A percentile compares a stretch with the other conserved stretches of the same genome.
Conservation (phyloP, 2,329 filamentous ascomycete genomes). For the Penicillium sp. region DNA sequence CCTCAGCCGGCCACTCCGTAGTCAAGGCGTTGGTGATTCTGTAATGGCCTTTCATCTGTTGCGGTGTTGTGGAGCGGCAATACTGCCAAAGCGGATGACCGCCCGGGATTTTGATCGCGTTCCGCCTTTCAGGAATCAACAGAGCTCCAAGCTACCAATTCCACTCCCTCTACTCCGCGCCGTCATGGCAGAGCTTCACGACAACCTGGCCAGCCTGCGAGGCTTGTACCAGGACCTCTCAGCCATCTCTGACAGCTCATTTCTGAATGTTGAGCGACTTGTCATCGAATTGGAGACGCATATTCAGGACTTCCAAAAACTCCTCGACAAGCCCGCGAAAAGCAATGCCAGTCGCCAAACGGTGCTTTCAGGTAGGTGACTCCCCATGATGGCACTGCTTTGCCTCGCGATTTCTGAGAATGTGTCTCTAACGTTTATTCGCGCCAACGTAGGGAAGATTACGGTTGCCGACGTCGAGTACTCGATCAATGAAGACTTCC, state of each 20-base stretch:
- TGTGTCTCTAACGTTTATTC: slow-evolving; percentile 20
- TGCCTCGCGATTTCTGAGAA: not conserved
- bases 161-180: slow-evolving; percentile 31
- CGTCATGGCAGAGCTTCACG: slow-evolving; percentile 58
- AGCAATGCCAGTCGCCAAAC: slow-evolving; percentile 73
- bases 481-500: slow-evolving; percentile 81
- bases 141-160: slow-evolving; percentile 27
- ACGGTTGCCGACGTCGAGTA: slow-evolving; percentile 73
- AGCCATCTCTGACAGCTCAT: slow-evolving; percentile 69
- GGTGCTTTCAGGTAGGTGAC: slow-evolving; percentile 64
- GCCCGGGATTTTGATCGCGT: slow-evolving; percentile 40
- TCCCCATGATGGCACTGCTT: not conserved
- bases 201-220: slow-evolving; percentile 74
- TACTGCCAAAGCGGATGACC: slow-evolving; percentile 18
- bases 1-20: slow-evolving; percentile 7
- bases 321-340: slow-evolving; percentile 74
- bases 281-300: slow-evolving; percentile 66
- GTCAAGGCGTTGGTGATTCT: not conserved
- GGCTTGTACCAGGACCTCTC: slow-evolving; percentile 83
- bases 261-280: slow-evolving; percentile 70
- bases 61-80: slow-evolving; percentile 16
- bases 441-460: slow-evolving; percentile 65
- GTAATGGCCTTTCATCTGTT: not conserved
- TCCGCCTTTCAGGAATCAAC: slow-evolving; percentile 38
- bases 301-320: slow-evolving; percentile 66